Conservation (phyloP, 768 basidiomycete genomes). For the Dentipellis sp. region DNA sequence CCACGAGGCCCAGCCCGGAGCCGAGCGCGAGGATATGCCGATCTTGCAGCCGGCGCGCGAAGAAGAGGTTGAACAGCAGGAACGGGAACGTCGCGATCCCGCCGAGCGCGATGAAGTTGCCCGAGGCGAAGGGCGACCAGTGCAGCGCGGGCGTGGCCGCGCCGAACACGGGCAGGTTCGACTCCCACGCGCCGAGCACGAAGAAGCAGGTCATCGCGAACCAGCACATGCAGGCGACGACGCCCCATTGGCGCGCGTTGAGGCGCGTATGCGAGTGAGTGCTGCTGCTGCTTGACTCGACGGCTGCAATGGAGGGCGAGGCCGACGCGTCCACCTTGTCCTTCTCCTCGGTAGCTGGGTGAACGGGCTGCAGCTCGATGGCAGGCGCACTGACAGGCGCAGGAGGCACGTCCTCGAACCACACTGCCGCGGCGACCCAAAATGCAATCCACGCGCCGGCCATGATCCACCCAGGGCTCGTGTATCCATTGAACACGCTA, state of each 20-base stretch:
- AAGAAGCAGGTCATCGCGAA: slow-evolving; percentile 64
- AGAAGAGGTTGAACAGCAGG: slow-evolving; percentile 49
- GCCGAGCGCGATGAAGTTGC: slow-evolving; percentile 64
- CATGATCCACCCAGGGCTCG: slow-evolving; percentile 61
- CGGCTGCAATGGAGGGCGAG: neutral
- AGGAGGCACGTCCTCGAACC: slow-evolving; percentile 25
- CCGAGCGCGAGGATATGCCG: slow-evolving; percentile 48
- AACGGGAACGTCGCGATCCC: slow-evolving; percentile 57
- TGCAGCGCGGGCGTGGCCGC: slow-evolving; percentile 33
- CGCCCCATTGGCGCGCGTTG: slow-evolving; percentile 29
- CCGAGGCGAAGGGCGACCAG: slow-evolving; percentile 57
- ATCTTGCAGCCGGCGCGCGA: slow-evolving; percentile 51
- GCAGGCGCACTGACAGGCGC: neutral
- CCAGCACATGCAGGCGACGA: slow-evolving; percentile 59
- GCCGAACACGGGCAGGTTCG: neutral
- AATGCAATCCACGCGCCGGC: slow-evolving; percentile 43
- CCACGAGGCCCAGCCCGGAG: slow-evolving; percentile 37
- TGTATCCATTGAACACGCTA: slow-evolving; percentile 55
- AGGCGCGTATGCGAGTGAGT: neutral
- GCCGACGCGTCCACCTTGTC: neutral
- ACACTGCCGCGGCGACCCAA: slow-evolving; percentile 28
- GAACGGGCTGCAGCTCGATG: neutral
- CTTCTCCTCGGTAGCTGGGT: neutral
- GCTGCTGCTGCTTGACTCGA: neutral
- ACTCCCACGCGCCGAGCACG: slow-evolving; percentile 32